Evolutionary conservation across 495 filamentous ascomycete genomes (phyloP), one percentile per base, ranked within the genome.

Genomic region (Neurospora sp.): DNA sequence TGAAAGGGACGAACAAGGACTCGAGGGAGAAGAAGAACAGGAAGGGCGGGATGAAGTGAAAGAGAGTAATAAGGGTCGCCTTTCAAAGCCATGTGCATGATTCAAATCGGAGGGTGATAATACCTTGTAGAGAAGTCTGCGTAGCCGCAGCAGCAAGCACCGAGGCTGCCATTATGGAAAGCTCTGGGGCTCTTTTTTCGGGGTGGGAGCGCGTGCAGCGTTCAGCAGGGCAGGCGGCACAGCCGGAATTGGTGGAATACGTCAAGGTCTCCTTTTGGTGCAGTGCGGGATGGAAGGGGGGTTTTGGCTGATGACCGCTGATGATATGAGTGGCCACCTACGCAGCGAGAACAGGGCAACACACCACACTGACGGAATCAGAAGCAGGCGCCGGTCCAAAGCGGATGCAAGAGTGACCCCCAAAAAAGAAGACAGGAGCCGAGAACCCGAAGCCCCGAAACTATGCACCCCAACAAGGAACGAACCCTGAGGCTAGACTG

Each of bases 101-200:
- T 75, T 71, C 66, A 75, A 74, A 72, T 76, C 78, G 37, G 74
- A 76, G 79, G 35, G 73, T 70, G 69, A 76, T 16, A 14, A 66
- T 66, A 81, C 80, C 80, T 81, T 77, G 69, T 71, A 76, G 73
- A 66, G 74, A 74, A 46, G 80, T 70, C 78, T 78, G 76, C 71
- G 79, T 72, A 44, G 76, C 75, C 70, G 79, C 78, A 74, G 80
- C 73, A 73, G 78, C 75, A 46, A 81, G 70, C 78, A 79, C 44
- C 59, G 79, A 79, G 69, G 74, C 75, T 3, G 80, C 76, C 80
- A 82, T 82, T 59, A 59, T 75, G 46, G 18, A 69, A 70, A 72
- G 74, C 70, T 46, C 42, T 53, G 70, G 61, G 44, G 46, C 14
- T 5, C 4, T 69, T 16, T 69, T 69, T 53, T 59, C 69, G 31